Percentiles rank a stretch among this genome's conserved stretches.
Conservation (phyloP, 1,284 basidiomycete species). For the Heterobasidion annosum region DNA sequence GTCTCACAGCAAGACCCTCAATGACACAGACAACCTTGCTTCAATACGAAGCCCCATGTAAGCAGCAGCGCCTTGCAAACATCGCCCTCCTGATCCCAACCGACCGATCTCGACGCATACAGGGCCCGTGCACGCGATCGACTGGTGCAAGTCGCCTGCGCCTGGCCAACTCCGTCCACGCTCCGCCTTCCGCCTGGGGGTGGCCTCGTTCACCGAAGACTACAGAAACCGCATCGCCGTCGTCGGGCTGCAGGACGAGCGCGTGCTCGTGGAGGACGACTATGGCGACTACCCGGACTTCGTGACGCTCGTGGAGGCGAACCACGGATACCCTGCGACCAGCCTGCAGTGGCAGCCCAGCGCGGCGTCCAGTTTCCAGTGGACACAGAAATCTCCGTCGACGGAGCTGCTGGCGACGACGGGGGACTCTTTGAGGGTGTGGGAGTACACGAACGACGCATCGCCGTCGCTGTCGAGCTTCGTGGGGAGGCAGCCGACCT, state of each 20-base stretch:
- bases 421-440: slow-evolving; percentile 83
- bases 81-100: not conserved
- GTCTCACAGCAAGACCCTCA: not conserved
- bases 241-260: slow-evolving; percentile 75
- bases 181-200: slow-evolving; percentile 71
- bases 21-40: slow-evolving; percentile 18
- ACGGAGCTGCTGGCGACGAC: slow-evolving; percentile 86
- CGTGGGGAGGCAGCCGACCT: slow-evolving; percentile 56
- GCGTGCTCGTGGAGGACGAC: slow-evolving; percentile 75
- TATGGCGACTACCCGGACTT: slow-evolving; percentile 77
- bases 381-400: slow-evolving; percentile 50
- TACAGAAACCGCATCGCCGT: slow-evolving; percentile 76
- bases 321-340: slow-evolving; percentile 80
- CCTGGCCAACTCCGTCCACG: slow-evolving; percentile 64
- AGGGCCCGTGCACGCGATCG: slow-evolving; percentile 80
- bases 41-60: slow-evolving; percentile 19
- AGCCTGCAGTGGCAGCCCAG: slow-evolving; percentile 79
- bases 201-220: slow-evolving; percentile 75
- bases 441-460: slow-evolving; percentile 70
- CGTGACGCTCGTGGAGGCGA: slow-evolving; percentile 68
- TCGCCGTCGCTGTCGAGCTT: slow-evolving; percentile 51
- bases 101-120: not conserved
- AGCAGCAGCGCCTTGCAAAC: slow-evolving; percentile 2
- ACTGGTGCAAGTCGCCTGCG: slow-evolving; percentile 77
- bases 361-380: slow-evolving; percentile 47